Percentiles rank a stretch among this genome's conserved stretches.
Evolutionary conservation across 768 basidiomycete species (phyloP).

Genomic region (Plicaturopsis crispa): DNA sequence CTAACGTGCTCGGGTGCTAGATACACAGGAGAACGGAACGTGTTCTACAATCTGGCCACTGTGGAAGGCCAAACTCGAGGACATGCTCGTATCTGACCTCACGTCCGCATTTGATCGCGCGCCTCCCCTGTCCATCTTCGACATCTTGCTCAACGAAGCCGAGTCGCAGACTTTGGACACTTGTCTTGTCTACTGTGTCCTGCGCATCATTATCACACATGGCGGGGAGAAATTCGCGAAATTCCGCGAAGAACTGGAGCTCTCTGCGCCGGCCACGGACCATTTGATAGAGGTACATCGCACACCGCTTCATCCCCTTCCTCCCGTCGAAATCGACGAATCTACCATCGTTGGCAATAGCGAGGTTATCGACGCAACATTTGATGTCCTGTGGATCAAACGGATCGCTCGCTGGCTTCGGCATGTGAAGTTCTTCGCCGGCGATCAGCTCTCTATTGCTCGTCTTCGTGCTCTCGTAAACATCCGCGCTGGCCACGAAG

Average conservation of each 20-base stretch:
- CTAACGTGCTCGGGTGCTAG: conserved; percentile 3
- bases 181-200: conserved; percentile 7
- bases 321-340: conserved; percentile 12
- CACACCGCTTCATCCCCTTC: conserved; percentile 8
- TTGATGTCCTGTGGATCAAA: conserved; percentile 3
- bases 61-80: conserved; percentile 8
- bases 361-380: conserved; percentile 11
- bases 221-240: conserved; percentile 8
- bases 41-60: conserved; percentile 17
- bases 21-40: conserved; percentile 21
- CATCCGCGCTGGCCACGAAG: conserved; percentile 10
- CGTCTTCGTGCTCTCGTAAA: conserved; percentile 8
- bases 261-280: conserved; percentile 4
- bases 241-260: conserved; percentile 4
- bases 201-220: conserved; percentile 10
- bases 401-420: neutral
- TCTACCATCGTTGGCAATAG: conserved; percentile 11
- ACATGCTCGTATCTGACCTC: conserved; percentile 13
- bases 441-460: conserved; percentile 13
- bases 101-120: conserved; percentile 11
- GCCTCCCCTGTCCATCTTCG: conserved; percentile 8
- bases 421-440: conserved; percentile 6
- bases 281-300: conserved; percentile 9
- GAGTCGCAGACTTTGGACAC: conserved; percentile 4
- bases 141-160: conserved; percentile 11